These are phyloP conservation scores for Anthostomella pinea DNA, from an alignment of 2,329 filamentous ascomycete species.

Conservation along the genomic window DNA sequence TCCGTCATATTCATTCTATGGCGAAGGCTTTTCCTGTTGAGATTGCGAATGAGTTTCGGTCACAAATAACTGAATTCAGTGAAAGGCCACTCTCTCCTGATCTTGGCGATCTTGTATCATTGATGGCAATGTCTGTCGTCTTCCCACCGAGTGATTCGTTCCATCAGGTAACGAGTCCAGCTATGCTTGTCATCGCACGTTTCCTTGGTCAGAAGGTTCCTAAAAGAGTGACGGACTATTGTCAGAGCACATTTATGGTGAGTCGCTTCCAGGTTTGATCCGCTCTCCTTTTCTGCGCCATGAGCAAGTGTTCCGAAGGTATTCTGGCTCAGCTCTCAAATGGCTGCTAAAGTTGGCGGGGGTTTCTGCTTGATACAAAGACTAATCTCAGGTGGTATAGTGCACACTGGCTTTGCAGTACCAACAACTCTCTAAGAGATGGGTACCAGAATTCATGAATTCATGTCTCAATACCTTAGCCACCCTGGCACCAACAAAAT, in stretches of 20 bases:
- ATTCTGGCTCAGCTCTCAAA: too few relatives aligned
- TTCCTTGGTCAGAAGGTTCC: slow-evolving; percentile 79
- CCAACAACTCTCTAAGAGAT: slow-evolving; percentile 78
- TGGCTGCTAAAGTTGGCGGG: too few relatives aligned
- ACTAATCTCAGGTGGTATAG: too few relatives aligned
- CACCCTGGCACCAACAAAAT: slow-evolving; percentile 58
- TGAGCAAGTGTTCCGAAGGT: too few relatives aligned
- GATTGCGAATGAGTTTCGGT: slow-evolving; percentile 73
- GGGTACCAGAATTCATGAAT: slow-evolving; percentile 83
- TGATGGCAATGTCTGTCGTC: slow-evolving; percentile 78
- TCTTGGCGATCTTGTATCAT: slow-evolving; percentile 73
- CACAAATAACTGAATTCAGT: slow-evolving; percentile 61
- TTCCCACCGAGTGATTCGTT: slow-evolving; percentile 98
- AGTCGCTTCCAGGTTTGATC: too few relatives aligned
- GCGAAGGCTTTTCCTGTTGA: slow-evolving; percentile 80
- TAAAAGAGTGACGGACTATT: slow-evolving; percentile 61
- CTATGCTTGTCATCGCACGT: slow-evolving; percentile 77
- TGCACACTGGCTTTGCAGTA: slow-evolving; percentile 77
- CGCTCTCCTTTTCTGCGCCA: too few relatives aligned
- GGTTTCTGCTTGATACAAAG: too few relatives aligned
- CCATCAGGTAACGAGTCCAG: slow-evolving; percentile 89
- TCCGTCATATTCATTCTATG: slow-evolving; percentile 77
- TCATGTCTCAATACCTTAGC: slow-evolving; percentile 74
- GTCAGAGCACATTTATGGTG: slow-evolving; percentile 75
- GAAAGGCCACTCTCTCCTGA: slow-evolving; percentile 50